Evolutionary conservation across 176 grass and related monocot species (phyloP).

Genomic region (Thalia dealbata): DNA sequence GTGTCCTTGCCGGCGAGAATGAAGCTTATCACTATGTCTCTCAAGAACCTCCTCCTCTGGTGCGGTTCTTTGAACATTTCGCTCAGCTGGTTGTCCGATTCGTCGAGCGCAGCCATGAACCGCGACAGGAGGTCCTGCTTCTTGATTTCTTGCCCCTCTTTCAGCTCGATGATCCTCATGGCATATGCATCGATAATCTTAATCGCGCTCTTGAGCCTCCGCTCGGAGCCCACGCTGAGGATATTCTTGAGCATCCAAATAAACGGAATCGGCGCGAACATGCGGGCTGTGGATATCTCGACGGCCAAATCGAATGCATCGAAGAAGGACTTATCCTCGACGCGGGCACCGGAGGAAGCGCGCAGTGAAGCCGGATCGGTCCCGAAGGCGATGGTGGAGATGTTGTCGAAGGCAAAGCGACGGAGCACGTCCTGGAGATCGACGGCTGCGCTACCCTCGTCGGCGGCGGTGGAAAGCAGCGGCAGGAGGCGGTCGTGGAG

Average conservation of each 20-base stretch:
- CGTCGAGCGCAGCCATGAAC: constrained; percentile 38
- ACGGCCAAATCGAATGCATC: constrained; percentile 45
- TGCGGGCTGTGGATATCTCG: constrained; percentile 43
- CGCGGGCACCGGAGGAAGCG: constrained; percentile 15
- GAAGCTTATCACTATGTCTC: constrained; percentile 60
- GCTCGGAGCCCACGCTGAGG: constrained; percentile 40
- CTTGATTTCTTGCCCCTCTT: neutral
- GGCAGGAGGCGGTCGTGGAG: neutral
- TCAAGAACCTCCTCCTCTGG: constrained; percentile 42
- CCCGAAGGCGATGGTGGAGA: constrained; percentile 48
- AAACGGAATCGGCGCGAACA: constrained; percentile 38
- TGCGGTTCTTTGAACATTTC: constrained; percentile 24
- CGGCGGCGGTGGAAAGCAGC: too few species aligned
- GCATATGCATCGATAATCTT: constrained; percentile 19
- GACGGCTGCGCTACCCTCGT: neutral
- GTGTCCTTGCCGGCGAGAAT: constrained; percentile 57
- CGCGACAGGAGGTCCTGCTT: constrained; percentile 50
- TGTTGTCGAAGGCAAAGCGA: constrained; percentile 51
- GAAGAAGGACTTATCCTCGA: constrained; percentile 14
- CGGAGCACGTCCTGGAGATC: constrained; percentile 52
- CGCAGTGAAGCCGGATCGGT: constrained; percentile 24
- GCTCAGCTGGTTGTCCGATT: constrained; percentile 30
- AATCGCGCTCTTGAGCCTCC: constrained; percentile 29
- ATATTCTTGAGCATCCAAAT: constrained; percentile 36
- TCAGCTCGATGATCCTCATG: constrained; percentile 29